Conservation (phyloP, 2,329 filamentous ascomycete genomes). For the Aspergillus terreus region DNA sequence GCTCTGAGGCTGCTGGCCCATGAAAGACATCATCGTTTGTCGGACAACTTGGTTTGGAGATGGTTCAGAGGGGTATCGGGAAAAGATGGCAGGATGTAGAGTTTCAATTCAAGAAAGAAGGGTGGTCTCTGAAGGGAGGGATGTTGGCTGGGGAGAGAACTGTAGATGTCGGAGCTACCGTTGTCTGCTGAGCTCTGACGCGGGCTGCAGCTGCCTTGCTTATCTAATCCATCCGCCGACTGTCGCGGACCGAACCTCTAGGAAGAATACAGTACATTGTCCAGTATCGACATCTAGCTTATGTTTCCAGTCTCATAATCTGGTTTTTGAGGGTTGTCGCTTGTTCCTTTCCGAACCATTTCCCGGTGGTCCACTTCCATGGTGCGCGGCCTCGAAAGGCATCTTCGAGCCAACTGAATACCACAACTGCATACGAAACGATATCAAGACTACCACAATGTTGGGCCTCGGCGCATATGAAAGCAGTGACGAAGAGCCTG, state of each 20-base stretch:
- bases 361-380: not conserved
- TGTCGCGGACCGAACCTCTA: not conserved
- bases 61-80: not conserved
- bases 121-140: not conserved
- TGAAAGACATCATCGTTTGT: slow-evolving; percentile 52
- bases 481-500: slow-evolving; percentile 43
- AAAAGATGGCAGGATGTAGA: not conserved
- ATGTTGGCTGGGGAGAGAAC: not conserved
- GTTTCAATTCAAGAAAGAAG: not conserved
- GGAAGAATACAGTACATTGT: not conserved
- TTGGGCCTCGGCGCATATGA: slow-evolving; percentile 41
- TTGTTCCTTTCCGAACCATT: not conserved
- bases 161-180: slow-evolving; percentile 7
- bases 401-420: not conserved
- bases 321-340: not conserved
- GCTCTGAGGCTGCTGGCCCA: slow-evolving; percentile 47
- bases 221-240: slow-evolving; percentile 26
- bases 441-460: slow-evolving; percentile 24
- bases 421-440: not conserved
- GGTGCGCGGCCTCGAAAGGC: not conserved
- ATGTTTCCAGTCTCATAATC: no score
- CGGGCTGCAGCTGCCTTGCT: slow-evolving; percentile 38
- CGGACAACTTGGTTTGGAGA: not conserved
- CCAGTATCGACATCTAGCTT: not conserved
- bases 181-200: slow-evolving; percentile 23